These are phyloP conservation scores for Isatis lusitanica DNA, from an alignment of 441 rosid genomes.

Conservation along the genomic window DNA sequence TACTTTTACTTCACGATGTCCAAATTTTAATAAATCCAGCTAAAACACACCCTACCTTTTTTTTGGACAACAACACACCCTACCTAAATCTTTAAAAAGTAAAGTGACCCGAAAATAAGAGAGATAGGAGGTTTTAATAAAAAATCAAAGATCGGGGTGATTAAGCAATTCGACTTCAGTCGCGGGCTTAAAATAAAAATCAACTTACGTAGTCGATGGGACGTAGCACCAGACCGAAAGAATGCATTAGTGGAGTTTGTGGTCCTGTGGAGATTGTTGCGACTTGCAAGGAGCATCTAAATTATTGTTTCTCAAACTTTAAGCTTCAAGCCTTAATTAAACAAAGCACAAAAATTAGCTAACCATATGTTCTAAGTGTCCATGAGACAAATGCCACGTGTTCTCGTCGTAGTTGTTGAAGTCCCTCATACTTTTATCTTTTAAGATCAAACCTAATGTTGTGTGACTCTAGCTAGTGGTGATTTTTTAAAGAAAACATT, in stretches of 20 bases:
- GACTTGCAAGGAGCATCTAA: constrained; percentile 32
- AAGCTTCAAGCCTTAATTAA: constrained; percentile 16
- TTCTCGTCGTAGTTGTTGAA: constrained; percentile 4
- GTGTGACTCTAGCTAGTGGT: constrained; percentile 9
- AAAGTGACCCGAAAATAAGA: background rate
- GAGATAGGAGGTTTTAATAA: background rate
- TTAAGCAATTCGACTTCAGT: background rate
- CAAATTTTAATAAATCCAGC: background rate
- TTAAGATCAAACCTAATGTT: constrained; percentile 4
- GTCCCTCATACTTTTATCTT: constrained; percentile 5
- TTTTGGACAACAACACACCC: too few relatives aligned
- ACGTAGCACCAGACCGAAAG: constrained; percentile 24
- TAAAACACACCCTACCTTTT: background rate
- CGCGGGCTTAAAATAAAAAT: background rate
- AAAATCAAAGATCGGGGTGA: background rate
- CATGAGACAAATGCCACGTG: constrained; percentile 29
- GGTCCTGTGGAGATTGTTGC: background rate
- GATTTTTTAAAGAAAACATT: background rate
- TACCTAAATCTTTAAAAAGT: background rate
- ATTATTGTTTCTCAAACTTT: constrained; percentile 3
- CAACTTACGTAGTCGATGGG: constrained; percentile 16
- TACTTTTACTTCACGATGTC: background rate
- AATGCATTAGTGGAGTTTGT: background rate
- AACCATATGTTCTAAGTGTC: constrained; percentile 27
- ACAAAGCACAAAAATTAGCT: constrained; percentile 31